phyloP scores from a whole-genome alignment of 306 rosid genomes.

The Ormosia semicastrata region DNA sequence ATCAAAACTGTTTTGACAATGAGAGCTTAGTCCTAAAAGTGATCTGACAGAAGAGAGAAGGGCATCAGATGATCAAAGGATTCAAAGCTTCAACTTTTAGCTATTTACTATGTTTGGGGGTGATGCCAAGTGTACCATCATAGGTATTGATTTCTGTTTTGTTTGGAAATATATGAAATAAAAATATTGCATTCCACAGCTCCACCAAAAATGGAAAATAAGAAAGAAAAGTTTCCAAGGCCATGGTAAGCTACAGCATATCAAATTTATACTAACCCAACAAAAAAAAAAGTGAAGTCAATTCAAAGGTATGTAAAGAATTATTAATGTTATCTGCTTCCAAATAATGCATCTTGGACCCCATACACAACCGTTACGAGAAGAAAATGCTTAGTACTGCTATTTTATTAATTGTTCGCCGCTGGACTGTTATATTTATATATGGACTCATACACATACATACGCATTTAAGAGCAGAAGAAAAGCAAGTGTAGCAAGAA shows the following conservation, averaged over 20 bases:
- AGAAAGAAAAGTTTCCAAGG: conserved; percentile 26
- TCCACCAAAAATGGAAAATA: conserved; percentile 32
- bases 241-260: conserved; percentile 30
- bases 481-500: conserved; percentile 14
- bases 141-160: conserved; percentile 4
- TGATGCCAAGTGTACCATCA: conserved; percentile 58
- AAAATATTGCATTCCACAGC: conserved; percentile 24
- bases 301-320: conserved; percentile 36
- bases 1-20: no score
- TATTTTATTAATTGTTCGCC: conserved; percentile 29
- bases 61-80: conserved; percentile 14
- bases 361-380: conserved; percentile 37
- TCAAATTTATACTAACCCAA: conserved; percentile 40
- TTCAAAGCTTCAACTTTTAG: conserved; percentile 8
- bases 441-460: no score
- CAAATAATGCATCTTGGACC: conserved; percentile 60
- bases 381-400: conserved; percentile 2
- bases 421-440: no score
- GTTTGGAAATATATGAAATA: conserved; percentile 4
- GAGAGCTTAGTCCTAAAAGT: conserved; percentile 27
- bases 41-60: conserved; percentile 18
- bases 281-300: conserved; percentile 38
- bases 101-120: conserved; percentile 44
- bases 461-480: background rate
- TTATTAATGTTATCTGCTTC: conserved; percentile 52